A percentile compares a stretch with the other conserved stretches of the same genome.
Evolutionary conservation across 73 alveolate species (phyloP).

Genomic region (Breviolum minutum): DNA sequence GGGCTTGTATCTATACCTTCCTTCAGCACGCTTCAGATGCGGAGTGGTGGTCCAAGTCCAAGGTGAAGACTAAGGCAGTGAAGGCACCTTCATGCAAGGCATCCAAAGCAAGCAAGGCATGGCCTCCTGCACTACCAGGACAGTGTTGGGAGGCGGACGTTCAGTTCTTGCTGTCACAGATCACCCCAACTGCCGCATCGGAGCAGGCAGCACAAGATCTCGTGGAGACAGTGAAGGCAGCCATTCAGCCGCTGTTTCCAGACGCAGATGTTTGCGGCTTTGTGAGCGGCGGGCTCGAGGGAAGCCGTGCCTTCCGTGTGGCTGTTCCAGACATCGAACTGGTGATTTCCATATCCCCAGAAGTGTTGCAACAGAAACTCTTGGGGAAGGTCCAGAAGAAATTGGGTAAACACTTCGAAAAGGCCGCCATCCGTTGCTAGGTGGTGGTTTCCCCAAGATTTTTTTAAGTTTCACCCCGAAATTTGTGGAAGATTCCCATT

Average conservation of each 20-base stretch:
- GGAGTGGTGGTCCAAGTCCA: conserved; percentile 5
- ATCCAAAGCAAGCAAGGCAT: neutral
- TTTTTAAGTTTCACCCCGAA: no score
- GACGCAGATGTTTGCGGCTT: conserved; percentile 68
- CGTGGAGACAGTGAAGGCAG: conserved; percentile 26
- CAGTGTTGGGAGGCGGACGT: conserved; percentile 88
- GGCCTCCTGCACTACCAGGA: conserved; percentile 66
- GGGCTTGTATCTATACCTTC: conserved; percentile 58
- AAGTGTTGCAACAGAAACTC: conserved; percentile 51
- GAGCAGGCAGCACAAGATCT: conserved; percentile 22
- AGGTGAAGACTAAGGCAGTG: neutral
- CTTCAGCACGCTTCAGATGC: conserved; percentile 18
- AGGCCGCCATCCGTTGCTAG: conserved; percentile 68
- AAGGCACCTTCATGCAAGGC: neutral
- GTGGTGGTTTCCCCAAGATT: no score
- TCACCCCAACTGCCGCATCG: conserved; percentile 44
- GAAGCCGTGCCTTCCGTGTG: conserved; percentile 71
- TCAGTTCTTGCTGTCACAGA: conserved; percentile 46
- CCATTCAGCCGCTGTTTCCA: conserved; percentile 51
- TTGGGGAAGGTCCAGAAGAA: neutral
- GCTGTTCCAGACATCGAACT: conserved; percentile 71
- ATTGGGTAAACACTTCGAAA: neutral
- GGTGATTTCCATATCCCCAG: conserved; percentile 62
- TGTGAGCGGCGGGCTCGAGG: conserved; percentile 42
- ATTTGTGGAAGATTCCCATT: no score